phyloP scores from a whole-genome alignment of 75 land plant genomes.

The Pinus taeda region DNA sequence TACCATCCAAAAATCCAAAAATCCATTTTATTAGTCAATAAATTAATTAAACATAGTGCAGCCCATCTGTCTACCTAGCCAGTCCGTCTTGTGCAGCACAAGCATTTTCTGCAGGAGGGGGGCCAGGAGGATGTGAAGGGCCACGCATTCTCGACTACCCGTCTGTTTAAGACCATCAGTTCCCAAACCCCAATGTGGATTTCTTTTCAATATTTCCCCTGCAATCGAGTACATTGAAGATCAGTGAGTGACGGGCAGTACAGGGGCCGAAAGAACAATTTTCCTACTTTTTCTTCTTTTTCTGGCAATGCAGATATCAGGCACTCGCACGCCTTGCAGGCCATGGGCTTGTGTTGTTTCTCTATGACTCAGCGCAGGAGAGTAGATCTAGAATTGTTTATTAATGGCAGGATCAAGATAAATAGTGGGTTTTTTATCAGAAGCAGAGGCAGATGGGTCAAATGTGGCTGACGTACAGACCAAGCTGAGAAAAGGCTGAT shows the following conservation, averaged over 20 bases:
- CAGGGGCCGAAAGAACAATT: not conserved
- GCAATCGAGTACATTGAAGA: not conserved
- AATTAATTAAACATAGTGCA: too few relatives aligned
- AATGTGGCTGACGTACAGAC: slow-evolving; percentile 31
- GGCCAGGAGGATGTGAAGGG: too few relatives aligned
- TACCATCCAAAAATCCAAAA: too few relatives aligned
- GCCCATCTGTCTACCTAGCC: too few relatives aligned
- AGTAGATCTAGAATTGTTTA: not conserved
- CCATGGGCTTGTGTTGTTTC: slow-evolving; percentile 3
- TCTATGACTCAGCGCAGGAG: too few relatives aligned
- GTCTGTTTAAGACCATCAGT: not conserved
- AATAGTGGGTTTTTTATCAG: slow-evolving; percentile 36
- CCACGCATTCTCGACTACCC: not conserved
- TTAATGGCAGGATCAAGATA: slow-evolving; percentile 13
- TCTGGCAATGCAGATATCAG: slow-evolving; percentile 1
- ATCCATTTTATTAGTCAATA: too few relatives aligned
- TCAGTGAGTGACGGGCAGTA: not conserved
- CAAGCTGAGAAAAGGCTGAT: not conserved
- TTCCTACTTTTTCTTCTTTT: not conserved
- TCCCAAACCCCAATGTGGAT: slow-evolving; percentile 1
- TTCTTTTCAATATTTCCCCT: not conserved
- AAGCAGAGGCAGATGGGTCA: slow-evolving; percentile 47
- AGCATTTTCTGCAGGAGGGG: too few relatives aligned
- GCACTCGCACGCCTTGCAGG: not conserved
- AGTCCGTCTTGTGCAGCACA: too few relatives aligned